phyloP scores from a whole-genome alignment of 768 basidiomycete genomes.

The Pleurotus salmoneostramineus region DNA sequence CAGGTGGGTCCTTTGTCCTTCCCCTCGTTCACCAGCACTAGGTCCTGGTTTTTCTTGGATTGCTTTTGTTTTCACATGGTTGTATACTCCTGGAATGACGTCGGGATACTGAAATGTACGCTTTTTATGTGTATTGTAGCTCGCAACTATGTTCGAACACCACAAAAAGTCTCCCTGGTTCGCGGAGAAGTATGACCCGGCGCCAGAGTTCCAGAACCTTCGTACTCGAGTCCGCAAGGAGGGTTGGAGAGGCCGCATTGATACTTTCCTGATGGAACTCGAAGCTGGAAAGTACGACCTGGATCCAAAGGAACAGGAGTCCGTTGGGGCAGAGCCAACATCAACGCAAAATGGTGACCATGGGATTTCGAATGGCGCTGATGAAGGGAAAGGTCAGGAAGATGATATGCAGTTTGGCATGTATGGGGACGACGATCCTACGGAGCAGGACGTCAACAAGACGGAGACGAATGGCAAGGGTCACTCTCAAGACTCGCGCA shows the following conservation, averaged over 20 bases:
- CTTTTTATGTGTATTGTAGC: constrained; percentile 51
- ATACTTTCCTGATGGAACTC: constrained; percentile 74
- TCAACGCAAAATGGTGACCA: constrained; percentile 41
- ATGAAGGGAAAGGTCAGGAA: constrained; percentile 57
- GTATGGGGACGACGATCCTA: constrained; percentile 60
- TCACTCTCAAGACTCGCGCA: constrained; percentile 30
- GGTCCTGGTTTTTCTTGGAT: too few relatives aligned
- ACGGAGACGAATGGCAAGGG: constrained; percentile 57
- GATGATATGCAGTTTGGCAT: constrained; percentile 75
- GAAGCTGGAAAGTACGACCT: constrained; percentile 86
- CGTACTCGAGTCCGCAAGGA: constrained; percentile 78
- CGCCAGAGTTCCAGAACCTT: constrained; percentile 63
- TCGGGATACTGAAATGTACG: constrained; percentile 26
- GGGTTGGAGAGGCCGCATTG: constrained; percentile 76
- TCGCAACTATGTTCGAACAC: constrained; percentile 93
- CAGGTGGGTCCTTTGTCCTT: constrained; percentile 62
- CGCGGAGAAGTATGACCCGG: constrained; percentile 89
- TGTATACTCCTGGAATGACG: constrained; percentile 3
- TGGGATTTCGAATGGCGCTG: constrained; percentile 33
- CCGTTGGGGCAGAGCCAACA: constrained; percentile 37
- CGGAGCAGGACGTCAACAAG: constrained; percentile 26
- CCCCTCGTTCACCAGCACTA: constrained; percentile 9
- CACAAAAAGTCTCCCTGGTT: constrained; percentile 97
- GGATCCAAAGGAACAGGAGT: constrained; percentile 59
- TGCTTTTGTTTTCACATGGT: too few relatives aligned